Conservation (phyloP, 106 monocot species). For the Vanilla planifolia region DNA sequence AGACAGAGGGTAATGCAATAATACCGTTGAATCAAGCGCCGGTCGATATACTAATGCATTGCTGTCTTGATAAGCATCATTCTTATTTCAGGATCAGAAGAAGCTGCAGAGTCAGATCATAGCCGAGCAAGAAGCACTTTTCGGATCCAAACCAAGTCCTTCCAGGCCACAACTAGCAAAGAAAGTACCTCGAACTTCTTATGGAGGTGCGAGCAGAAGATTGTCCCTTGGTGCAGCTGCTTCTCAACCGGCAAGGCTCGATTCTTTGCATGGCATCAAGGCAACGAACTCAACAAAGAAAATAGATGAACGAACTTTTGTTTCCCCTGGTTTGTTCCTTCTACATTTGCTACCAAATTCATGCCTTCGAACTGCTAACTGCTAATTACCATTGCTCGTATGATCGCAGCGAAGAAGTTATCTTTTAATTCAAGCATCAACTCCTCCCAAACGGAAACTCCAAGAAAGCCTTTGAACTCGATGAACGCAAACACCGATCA, state of each 20-base stretch:
- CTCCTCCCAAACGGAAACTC: background rate
- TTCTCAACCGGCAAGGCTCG: slow-evolving; percentile 23
- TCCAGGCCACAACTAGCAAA: slow-evolving; percentile 46
- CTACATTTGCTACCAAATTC: too few relatives aligned
- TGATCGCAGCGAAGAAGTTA: slow-evolving; percentile 3
- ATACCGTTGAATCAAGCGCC: background rate
- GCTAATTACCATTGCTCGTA: background rate
- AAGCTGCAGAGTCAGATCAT: slow-evolving; percentile 63
- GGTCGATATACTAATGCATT: background rate
- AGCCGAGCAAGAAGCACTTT: slow-evolving; percentile 68
- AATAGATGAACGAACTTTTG: slow-evolving; percentile 21
- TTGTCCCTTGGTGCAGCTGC: slow-evolving; percentile 39
- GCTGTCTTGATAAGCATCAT: background rate
- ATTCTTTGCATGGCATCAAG: slow-evolving; percentile 16
- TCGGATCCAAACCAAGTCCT: slow-evolving; percentile 69
- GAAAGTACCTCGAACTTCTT: slow-evolving; percentile 48
- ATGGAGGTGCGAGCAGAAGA: slow-evolving; percentile 38
- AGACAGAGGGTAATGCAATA: slow-evolving; percentile 41
- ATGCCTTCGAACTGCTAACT: too few relatives aligned
- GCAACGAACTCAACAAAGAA: slow-evolving; percentile 34
- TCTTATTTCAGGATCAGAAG: slow-evolving; percentile 51
- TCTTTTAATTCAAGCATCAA: slow-evolving; percentile 10
- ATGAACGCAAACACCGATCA: background rate
- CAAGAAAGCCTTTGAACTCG: background rate
- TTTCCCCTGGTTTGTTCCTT: slow-evolving; percentile 37